Conservation (phyloP, 805 yeast species). For the Candida vartiovaarae region DNA sequence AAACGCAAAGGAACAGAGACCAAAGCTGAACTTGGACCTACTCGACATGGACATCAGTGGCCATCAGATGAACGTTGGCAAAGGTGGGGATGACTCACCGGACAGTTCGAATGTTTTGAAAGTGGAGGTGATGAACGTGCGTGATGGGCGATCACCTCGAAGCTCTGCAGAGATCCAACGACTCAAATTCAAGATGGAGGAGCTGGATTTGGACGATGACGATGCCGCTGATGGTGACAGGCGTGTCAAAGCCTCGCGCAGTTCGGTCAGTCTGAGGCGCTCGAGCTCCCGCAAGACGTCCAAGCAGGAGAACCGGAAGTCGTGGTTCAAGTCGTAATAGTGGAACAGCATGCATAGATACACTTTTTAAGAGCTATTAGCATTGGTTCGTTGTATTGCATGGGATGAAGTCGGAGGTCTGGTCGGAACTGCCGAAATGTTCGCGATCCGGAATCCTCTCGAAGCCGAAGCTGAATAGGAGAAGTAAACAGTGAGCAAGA, state of each 20-base stretch:
- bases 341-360: neutral
- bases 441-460: too few species aligned
- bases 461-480: too few species aligned
- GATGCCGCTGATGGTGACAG: constrained; percentile 2
- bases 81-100: neutral
- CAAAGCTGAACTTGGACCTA: constrained; percentile 15
- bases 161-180: constrained; percentile 10
- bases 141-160: constrained; percentile 1
- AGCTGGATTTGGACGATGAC: constrained; percentile 13
- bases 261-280: constrained; percentile 13
- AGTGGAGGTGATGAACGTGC: constrained; percentile 16
- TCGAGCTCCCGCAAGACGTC: constrained; percentile 8
- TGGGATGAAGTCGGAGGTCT: too few species aligned
- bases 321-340: constrained; percentile 1
- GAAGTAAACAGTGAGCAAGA: too few species aligned
- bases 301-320: constrained; percentile 4
- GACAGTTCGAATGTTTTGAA: constrained; percentile 16
- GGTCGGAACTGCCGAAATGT: too few species aligned
- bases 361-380: too few species aligned
- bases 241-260: constrained; percentile 8
- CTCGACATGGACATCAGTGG: constrained; percentile 11
- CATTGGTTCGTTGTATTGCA: too few species aligned
- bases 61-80: neutral
- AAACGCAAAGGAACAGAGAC: constrained; percentile 9
- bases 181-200: constrained; percentile 16